Conservation (phyloP, 108 stramenopile species). For the Cyclotella baltica region DNA sequence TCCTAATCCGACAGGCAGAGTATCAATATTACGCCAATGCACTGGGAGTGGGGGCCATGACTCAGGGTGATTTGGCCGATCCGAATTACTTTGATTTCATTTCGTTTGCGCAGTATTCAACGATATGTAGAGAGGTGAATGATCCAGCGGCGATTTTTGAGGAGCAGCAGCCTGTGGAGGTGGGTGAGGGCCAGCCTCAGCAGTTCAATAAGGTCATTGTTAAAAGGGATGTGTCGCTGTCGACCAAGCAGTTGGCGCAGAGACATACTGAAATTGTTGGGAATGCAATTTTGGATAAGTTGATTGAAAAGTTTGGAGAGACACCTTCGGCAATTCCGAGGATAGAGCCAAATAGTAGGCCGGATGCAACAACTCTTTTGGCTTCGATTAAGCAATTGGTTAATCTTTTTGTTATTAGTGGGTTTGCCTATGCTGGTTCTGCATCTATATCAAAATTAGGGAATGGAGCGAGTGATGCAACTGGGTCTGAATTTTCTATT, state of each 20-base stretch:
- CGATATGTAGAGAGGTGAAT: conserved; percentile 73
- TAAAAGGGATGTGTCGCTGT: conserved; percentile 67
- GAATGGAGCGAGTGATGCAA: conserved; percentile 10
- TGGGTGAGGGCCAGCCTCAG: conserved; percentile 58
- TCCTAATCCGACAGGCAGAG: conserved; percentile 77
- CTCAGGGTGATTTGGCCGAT: conserved; percentile 85
- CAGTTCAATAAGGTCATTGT: conserved; percentile 70
- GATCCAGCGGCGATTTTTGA: conserved; percentile 75
- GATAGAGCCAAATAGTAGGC: conserved; percentile 59
- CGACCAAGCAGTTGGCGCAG: conserved; percentile 52
- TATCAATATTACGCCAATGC: conserved; percentile 70
- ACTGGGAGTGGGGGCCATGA: conserved; percentile 68
- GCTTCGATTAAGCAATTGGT: conserved; percentile 68
- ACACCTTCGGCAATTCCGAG: conserved; percentile 65
- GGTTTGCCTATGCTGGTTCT: conserved; percentile 76
- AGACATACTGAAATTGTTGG: conserved; percentile 70
- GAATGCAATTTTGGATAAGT: conserved; percentile 59
- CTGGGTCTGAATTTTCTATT: conserved; percentile 58
- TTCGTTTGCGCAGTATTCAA: conserved; percentile 84
- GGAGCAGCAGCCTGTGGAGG: conserved; percentile 75
- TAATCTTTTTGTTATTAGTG: conserved; percentile 77
- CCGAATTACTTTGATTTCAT: conserved; percentile 94
- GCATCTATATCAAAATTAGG: conserved; percentile 45
- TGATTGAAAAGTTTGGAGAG: conserved; percentile 70
- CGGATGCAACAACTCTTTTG: conserved; percentile 43